Evolutionary conservation across 352 stramenopile genomes (phyloP).

Genomic region (Globisporangium sylvaticum): DNA sequence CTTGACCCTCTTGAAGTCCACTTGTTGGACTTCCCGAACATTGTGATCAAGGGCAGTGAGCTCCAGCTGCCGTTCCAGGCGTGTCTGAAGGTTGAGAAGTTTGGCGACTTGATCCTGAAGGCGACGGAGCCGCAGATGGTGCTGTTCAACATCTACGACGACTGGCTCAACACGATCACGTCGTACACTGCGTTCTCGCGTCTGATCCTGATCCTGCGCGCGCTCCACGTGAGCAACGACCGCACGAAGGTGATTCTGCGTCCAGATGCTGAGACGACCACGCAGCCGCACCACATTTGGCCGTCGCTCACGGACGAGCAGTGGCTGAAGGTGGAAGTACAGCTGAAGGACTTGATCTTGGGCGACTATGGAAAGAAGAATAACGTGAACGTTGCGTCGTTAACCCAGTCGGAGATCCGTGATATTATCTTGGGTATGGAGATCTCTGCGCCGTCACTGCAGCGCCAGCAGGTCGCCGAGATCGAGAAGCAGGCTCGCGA

Average conservation of each 20-base stretch:
- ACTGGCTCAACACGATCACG: slow-evolving; percentile 99
- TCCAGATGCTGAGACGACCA: slow-evolving; percentile 98
- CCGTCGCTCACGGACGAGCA: slow-evolving; percentile 98
- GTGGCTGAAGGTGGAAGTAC: slow-evolving; percentile 99
- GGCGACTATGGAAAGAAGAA: slow-evolving; percentile 99
- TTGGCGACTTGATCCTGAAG: slow-evolving; percentile 99
- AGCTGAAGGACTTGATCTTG: slow-evolving; percentile 99
- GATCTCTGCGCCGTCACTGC: slow-evolving; percentile 98
- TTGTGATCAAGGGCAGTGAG: slow-evolving; percentile 99
- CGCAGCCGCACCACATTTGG: slow-evolving; percentile 99
- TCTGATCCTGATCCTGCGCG: slow-evolving; percentile 98
- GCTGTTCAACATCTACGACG: slow-evolving; percentile 99
- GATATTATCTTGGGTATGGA: slow-evolving; percentile 99
- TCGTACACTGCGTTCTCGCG: slow-evolving; percentile 99
- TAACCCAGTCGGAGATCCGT: slow-evolving; percentile 99
- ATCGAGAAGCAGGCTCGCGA: slow-evolving; percentile 98
- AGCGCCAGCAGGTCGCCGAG: slow-evolving; percentile 99
- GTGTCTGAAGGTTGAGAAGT: slow-evolving; percentile 99
- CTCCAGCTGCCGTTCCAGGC: slow-evolving; percentile 99
- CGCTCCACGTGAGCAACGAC: slow-evolving; percentile 96
- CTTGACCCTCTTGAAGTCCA: slow-evolving; percentile 99
- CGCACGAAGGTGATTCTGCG: slow-evolving; percentile 96
- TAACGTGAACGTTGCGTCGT: slow-evolving; percentile 99
- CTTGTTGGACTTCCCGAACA: slow-evolving; percentile 99
- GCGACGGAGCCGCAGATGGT: slow-evolving; percentile 99